Evolutionary conservation across 345 rosid genomes (phyloP), one percentile per base, ranked within the genome.

Genomic region (Populus alba): DNA sequence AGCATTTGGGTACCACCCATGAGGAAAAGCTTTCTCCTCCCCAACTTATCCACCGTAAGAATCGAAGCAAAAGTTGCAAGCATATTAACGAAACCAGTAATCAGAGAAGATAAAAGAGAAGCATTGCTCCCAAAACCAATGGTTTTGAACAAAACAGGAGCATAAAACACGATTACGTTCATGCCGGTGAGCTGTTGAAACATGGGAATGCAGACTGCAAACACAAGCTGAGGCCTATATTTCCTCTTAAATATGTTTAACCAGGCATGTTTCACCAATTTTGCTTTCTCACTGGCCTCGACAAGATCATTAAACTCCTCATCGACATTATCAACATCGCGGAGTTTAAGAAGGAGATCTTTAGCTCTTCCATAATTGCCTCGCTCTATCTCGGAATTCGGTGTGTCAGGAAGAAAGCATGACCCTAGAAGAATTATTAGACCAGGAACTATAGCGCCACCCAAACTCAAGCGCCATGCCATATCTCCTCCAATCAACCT

Each of bases 91-190:
- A 71, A 18, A 2, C 88, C 85, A 2, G 87, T 85, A 5, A 85
- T 82, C 13, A 82, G 22, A 1, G 87, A 76, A 0, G 85, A 79
- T 39, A 76, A 29, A 23, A 85, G 87, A 0, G 88, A 76, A 12
- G 88, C 85, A 2, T 62, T 27, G 41, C 70, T 59, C 10, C 87
- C 83, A 13, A 87, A 81, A 4, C 83, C 88, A 6, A 85, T 68
- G 1, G 83, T 87, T 73, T 72, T 78, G 71, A 85, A 80, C 55
- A 85, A 72, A 70, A 82, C 79, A 1, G 88, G 87, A 22, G 90
- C 87, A 12, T 85, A 87, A 43, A 85, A 87, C 72, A 82, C 78
- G 51, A 87, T 78, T n/a, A 87, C 85, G 65, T 83, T 87, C 78
- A 85, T 85, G 35, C 87, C 87, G 0, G 90, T 87, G 16, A 87